Evolutionary conservation across 257 asterid species (phyloP), one percentile per base, ranked within the genome.

Genomic region (Ilex asprella): DNA sequence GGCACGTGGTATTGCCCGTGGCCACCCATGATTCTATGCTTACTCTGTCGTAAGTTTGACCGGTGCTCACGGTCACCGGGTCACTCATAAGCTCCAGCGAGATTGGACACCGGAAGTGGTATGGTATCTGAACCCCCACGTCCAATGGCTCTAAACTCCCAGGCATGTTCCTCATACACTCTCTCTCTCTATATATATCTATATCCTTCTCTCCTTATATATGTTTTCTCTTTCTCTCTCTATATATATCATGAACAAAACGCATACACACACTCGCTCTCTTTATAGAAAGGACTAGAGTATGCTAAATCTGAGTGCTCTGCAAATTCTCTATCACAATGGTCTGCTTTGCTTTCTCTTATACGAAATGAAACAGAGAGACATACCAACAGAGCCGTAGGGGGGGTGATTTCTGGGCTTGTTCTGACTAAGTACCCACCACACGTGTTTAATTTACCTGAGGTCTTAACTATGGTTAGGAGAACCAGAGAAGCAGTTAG

Each of bases 1-100:
- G 99, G 6, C 99, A 92, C 29, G 96, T 92, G 35, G 82, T 85
- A 13, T 92, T 89, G 3, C 99, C 99, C 69, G 99, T 92, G 21
- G 94, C 97, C 35, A 93, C 86, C 99, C 99, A 93, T 0, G 99
- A 82, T 51, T 93, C 97, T 6, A 92, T 92, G 84, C 97, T 92
- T 39, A 82, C n/a, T 0, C 97, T 94, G 68, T 92, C 99, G 77
- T 89, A 92, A 16, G 99, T 92, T 64, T 92, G 99, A 69, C 99
- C 99, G 59, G 99, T 86, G 29, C 83, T 89, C 55, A 89, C 96
- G 50, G 99, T 89, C 0, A 93, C 99, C 2, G 99, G 99, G 75
- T 93, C 99, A 13, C 66, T 57, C 99, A 93, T 93, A 12, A 93
- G 86, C 82, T 92, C 99, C 4, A 93, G 70, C 0, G 99, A 93